phyloP scores from a whole-genome alignment of 2,329 filamentous ascomycete genomes.

The Penicillium expansum region DNA sequence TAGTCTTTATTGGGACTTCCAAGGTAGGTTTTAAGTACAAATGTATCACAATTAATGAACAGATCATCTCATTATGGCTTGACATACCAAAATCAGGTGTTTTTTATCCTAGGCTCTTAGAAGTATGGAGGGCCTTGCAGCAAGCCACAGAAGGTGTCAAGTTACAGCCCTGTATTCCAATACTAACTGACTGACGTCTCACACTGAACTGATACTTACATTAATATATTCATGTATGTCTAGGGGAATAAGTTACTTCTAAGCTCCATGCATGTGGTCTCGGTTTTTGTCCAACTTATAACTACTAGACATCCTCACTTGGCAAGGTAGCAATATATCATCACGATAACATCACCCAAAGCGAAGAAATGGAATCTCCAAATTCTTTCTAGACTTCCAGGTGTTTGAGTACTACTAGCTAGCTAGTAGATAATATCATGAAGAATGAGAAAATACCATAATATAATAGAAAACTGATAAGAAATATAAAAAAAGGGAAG shows the following conservation, averaged over 20 bases:
- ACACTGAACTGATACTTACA: background rate
- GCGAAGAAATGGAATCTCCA: background rate
- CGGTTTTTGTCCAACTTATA: background rate
- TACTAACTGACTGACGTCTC: background rate
- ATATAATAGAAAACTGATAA: background rate
- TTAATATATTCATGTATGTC: background rate
- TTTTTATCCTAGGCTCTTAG: background rate
- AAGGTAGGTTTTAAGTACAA: too few relatives aligned
- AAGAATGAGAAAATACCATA: background rate
- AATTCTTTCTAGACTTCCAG: background rate
- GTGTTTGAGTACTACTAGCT: background rate
- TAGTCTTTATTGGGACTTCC: background rate
- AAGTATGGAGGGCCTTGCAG: background rate
- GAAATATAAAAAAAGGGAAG: background rate
- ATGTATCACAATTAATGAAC: background rate
- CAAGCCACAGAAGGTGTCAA: background rate
- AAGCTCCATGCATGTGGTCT: background rate
- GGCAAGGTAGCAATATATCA: background rate
- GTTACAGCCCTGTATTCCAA: background rate
- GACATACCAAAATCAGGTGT: background rate
- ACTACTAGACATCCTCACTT: background rate
- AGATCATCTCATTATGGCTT: background rate
- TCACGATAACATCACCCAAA: background rate
- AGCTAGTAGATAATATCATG: background rate
- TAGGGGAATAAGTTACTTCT: background rate